A percentile compares a stretch with the other conserved stretches of the same genome.
These are phyloP conservation scores for Erythrobasidium yunnanense DNA, from an alignment of 768 basidiomycete genomes.

Conservation along the genomic window DNA sequence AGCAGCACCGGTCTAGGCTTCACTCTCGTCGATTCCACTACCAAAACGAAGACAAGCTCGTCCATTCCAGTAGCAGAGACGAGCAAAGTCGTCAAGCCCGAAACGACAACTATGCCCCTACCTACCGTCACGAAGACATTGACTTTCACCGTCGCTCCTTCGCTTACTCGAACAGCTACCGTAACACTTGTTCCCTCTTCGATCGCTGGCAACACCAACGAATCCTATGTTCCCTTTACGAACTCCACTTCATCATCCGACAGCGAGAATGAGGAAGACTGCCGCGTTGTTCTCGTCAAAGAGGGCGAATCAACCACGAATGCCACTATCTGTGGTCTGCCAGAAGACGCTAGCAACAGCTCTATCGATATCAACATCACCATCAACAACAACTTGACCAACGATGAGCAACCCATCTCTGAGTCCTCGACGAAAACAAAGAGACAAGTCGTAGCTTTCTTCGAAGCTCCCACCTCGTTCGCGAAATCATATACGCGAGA, in stretches of 20 bases:
- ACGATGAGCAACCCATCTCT: not conserved
- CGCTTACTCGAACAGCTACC: not conserved
- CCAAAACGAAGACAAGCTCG: not conserved
- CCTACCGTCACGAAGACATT: not conserved
- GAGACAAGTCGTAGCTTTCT: slow-evolving; percentile 11
- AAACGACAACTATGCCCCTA: not conserved
- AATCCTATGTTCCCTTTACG: not conserved
- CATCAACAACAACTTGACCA: not conserved
- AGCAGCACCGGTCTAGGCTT: not conserved
- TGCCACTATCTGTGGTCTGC: too few species aligned
- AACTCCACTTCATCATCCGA: too few species aligned
- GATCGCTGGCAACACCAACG: not conserved
- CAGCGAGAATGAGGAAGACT: not conserved
- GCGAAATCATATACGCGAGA: not conserved
- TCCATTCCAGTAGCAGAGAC: slow-evolving; percentile 3
- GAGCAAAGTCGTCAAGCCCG: not conserved
- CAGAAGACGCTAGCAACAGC: too few species aligned
- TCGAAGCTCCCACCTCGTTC: not conserved
- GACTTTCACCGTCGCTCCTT: not conserved
- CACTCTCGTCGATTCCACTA: slow-evolving; percentile 1
- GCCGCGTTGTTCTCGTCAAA: not conserved
- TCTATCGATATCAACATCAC: not conserved
- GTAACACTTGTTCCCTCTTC: not conserved
- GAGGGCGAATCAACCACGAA: not conserved
- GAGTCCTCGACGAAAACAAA: not conserved